Evolutionary conservation across 257 asterid genomes (phyloP).

Genomic region (Nicotiana obtusifolia): DNA sequence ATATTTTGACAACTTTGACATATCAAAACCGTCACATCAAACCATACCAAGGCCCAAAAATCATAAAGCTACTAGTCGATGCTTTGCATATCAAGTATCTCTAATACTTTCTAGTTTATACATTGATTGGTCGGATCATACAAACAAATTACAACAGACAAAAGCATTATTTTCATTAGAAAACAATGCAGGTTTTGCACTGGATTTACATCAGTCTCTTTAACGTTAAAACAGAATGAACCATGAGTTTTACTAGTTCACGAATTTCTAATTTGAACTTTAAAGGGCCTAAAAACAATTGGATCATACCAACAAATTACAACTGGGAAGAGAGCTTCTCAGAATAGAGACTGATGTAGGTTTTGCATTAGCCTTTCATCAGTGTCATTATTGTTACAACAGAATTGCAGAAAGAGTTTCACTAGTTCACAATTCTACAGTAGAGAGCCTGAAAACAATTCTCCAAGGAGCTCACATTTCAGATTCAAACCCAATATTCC

Average conservation of each 20-base stretch:
- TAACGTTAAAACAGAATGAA: not conserved
- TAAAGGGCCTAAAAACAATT: not conserved
- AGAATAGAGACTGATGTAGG: not conserved
- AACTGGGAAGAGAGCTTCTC: not conserved
- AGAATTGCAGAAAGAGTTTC: not conserved
- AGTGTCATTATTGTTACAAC: not conserved
- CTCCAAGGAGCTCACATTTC: constrained; percentile 47
- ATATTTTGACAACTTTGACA: not conserved
- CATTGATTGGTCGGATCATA: not conserved
- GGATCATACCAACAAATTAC: not conserved
- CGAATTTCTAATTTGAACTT: not conserved
- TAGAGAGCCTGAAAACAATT: not conserved
- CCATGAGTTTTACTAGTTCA: not conserved
- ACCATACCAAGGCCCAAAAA: not conserved
- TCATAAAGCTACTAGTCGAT: not conserved
- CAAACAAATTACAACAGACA: not conserved
- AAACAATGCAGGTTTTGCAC: not conserved
- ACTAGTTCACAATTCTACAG: not conserved
- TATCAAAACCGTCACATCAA: not conserved
- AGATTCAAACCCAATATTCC: constrained; percentile 94
- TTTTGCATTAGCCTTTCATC: not conserved
- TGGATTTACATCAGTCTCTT: not conserved
- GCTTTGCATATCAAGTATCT: not conserved
- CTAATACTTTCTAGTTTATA: not conserved
- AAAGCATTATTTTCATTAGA: not conserved